A percentile compares a stretch with the other conserved stretches of the same genome.
These are phyloP conservation scores for Boletales sp. DNA, from an alignment of 768 basidiomycete species.

Conservation along the genomic window DNA sequence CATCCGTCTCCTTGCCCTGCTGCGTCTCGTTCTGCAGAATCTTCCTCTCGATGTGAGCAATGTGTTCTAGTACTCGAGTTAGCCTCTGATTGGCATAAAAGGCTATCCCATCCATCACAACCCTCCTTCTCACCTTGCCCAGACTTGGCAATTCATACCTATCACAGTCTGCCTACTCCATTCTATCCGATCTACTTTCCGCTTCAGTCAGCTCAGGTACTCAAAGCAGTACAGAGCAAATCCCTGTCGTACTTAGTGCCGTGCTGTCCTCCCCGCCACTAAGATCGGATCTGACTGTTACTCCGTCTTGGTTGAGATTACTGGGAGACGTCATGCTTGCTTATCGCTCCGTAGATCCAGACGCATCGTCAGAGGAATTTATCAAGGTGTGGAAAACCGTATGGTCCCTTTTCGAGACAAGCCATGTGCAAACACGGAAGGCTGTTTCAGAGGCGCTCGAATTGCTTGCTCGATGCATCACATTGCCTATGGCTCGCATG, in stretches of 20 bases:
- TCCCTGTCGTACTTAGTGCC: constrained; percentile 60
- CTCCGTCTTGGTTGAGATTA: constrained; percentile 77
- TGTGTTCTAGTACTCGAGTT: constrained; percentile 4
- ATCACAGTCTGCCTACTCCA: constrained; percentile 81
- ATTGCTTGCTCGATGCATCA: constrained; percentile 67
- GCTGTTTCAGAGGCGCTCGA: constrained; percentile 62
- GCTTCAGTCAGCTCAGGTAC: constrained; percentile 48
- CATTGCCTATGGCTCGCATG: constrained; percentile 52
- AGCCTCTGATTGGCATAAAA: constrained; percentile 32
- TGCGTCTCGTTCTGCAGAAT: constrained; percentile 57
- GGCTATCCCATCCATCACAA: constrained; percentile 69
- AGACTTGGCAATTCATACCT: constrained; percentile 87
- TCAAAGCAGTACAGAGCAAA: constrained; percentile 47
- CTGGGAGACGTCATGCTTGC: constrained; percentile 72
- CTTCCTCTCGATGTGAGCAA: constrained; percentile 68
- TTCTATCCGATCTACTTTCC: constrained; percentile 78
- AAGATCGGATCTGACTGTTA: constrained; percentile 61
- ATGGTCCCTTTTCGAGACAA: constrained; percentile 77
- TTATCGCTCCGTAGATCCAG: constrained; percentile 48
- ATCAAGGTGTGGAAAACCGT: constrained; percentile 67
- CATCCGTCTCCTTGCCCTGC: constrained; percentile 72
- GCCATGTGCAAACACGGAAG: constrained; percentile 55
- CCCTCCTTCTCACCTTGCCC: constrained; percentile 74
- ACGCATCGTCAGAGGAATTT: constrained; percentile 52
- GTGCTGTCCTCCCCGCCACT: constrained; percentile 67